Conservation (phyloP, 768 basidiomycete species). For the Rhizopogon vulgaris region DNA sequence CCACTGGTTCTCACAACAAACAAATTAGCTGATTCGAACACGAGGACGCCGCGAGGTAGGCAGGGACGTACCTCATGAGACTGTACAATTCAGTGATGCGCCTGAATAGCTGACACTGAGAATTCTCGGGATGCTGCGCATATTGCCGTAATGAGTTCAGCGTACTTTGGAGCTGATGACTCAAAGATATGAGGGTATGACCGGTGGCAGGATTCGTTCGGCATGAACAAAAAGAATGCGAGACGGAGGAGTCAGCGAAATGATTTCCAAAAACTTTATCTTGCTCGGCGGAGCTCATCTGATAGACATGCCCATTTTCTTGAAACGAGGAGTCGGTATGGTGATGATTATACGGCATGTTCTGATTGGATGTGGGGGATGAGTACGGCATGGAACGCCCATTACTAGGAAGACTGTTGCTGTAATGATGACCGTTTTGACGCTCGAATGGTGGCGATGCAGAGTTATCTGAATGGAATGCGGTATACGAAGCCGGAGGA, state of each 20-base stretch:
- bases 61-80: conserved; percentile 56
- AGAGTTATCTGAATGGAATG: conserved; percentile 40
- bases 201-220: conserved; percentile 55
- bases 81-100: conserved; percentile 56
- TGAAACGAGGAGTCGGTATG: conserved; percentile 27
- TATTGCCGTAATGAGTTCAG: conserved; percentile 55
- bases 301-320: conserved; percentile 30
- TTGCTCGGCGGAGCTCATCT: conserved; percentile 28
- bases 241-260: conserved; percentile 23
- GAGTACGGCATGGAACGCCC: conserved; percentile 27
- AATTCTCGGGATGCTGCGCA: conserved; percentile 47
- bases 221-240: conserved; percentile 51
- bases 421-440: conserved; percentile 27
- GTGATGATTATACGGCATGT: conserved; percentile 27
- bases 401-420: conserved; percentile 21
- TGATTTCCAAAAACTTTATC: conserved; percentile 29
- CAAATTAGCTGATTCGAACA: conserved; percentile 28
- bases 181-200: conserved; percentile 54
- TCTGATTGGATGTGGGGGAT: conserved; percentile 28
- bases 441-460: conserved; percentile 30
- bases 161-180: conserved; percentile 57
- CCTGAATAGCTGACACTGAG: conserved; percentile 50
- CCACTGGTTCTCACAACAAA: conserved; percentile 36
- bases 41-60: conserved; percentile 27
- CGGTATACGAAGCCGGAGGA: conserved; percentile 48